Evolutionary conservation across 1,284 basidiomycete species (phyloP), one percentile per base, ranked within the genome.

Genomic region (Cystobasidium slooffiae): DNA sequence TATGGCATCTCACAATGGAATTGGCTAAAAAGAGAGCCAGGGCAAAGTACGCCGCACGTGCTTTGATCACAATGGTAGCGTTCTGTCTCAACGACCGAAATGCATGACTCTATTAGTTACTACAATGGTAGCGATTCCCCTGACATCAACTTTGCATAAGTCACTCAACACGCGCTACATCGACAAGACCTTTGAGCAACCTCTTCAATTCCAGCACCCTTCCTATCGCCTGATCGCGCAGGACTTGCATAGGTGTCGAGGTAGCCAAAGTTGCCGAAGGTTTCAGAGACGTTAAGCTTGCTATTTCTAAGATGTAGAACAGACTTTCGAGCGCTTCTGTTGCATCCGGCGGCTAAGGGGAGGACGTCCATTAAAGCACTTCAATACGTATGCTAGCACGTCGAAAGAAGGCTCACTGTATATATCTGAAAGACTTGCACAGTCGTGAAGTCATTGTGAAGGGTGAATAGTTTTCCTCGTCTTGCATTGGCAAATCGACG

Each of bases 91-190:
- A 31, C 5, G n/a, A n/a, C n/a, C n/a, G 1, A 31, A 31, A 31
- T 31, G 31, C 31, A 2, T 31, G 2, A 31, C 31, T 31, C 31
- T 2, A 31, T 1, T 31, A n/a, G n/a, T 5, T 31, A 1, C 31
- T 31, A 31, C 31, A 31, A 31, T 31, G 1, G 5, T 31, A 31
- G 31, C 31, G 5, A 31, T 31, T 1, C 31, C 31, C 31, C 31
- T 31, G 31, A 31, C 39, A 41, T 31, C 14, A 10, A 16, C 31
- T 41, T 37, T 22, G 47, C 22, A 68, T n/a, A 43, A 16, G 43
- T 43, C 64, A 72, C 14, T 72, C 69, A 18, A 64, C 69, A 53
- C 69, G 58, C 9, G 46, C 39, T 18, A 72, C 43, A 49, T 72
- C 59, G 1, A 72, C 69, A 18, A 72, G 51, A 39, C 69, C 69